Evolutionary conservation across 495 filamentous ascomycete genomes (phyloP), one percentile per base, ranked within the genome.

Genomic region (Aspergillus homomorphus): DNA sequence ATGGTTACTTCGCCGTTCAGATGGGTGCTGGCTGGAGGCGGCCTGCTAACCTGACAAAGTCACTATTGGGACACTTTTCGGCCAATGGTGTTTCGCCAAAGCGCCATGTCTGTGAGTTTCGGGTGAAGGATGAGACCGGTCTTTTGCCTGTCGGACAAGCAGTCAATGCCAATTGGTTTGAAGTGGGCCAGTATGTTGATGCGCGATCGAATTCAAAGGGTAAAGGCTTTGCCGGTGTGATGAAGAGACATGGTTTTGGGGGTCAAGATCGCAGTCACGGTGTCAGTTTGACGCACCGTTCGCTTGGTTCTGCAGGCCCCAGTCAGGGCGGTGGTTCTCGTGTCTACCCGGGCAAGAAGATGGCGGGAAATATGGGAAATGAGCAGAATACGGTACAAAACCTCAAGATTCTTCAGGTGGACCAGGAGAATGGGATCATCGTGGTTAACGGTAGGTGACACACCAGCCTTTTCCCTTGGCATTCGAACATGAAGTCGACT

Each of bases 241-340:
- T 98, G 93, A 98, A 98, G 83, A 80, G 89, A 59, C 87, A 91
- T 66, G 92, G 92, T 0, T 98, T 90, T 67, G 64, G 74, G 18
- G 94, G 94, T 60, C 94, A 98, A 77, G 88, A 86, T 61, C 91
- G 92, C 53, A 92, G 87, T 65, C 94, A 98, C 77, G 94, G 94
- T 82, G 91, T 91, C 64, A 96, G 92, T 65, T 82, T 89, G 74
- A 90, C 87, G 50, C 94, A 98, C 78, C 82, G 94, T 66, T 86
- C 88, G 2, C 88, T 96, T 79, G 94, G 94, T 78, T 92, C 89
- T 4, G 77, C 84, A 14, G 94, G 94, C 62, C 89, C 86, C 41
- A 86, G 86, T 65, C 94, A 98, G 72, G 94, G 94, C 62, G 85
- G 89, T 70, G 94, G 94, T 71, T 94, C 90, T 45, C 80, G 94